Evolutionary conservation across 192 early-diverging fungal species (phyloP).

Genomic region (Nowakowskiella sp.): DNA sequence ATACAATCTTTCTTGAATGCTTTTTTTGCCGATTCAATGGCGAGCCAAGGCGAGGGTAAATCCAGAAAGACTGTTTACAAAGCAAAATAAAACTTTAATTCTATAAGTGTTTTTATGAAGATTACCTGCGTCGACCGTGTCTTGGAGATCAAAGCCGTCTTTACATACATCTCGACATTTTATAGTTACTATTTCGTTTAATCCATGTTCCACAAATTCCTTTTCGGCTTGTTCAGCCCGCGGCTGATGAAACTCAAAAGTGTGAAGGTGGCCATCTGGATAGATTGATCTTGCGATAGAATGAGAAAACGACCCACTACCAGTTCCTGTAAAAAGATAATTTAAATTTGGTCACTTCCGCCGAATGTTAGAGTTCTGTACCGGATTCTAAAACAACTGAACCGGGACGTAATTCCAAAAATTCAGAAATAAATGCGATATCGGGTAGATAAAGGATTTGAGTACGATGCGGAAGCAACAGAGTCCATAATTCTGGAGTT

Average conservation of each 20-base stretch:
- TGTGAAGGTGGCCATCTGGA: conserved; percentile 80
- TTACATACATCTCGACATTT: conserved; percentile 82
- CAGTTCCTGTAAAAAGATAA: conserved; percentile 50
- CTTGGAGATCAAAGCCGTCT: conserved; percentile 70
- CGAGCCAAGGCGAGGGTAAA: conserved; percentile 94
- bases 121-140: conserved; percentile 67
- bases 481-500: conserved; percentile 94
- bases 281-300: conserved; percentile 82
- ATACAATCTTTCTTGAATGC: conserved; percentile 72
- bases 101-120: conserved; percentile 4
- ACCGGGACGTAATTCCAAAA: conserved; percentile 80
- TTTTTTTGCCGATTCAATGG: conserved; percentile 71
- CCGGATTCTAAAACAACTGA: conserved; percentile 80
- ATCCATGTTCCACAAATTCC: conserved; percentile 76
- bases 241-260: conserved; percentile 88
- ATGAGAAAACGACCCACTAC: conserved; percentile 96
- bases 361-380: conserved; percentile 4
- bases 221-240: conserved; percentile 53
- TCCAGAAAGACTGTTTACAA: conserved; percentile 73
- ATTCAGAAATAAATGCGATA: conserved; percentile 79
- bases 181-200: conserved; percentile 59
- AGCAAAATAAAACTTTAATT: not conserved
- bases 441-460: conserved; percentile 95
- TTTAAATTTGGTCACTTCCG: not conserved
- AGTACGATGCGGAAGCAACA: conserved; percentile 84